Conservation (phyloP, 2,329 filamentous ascomycete species). For the Venturia oleaginea region DNA sequence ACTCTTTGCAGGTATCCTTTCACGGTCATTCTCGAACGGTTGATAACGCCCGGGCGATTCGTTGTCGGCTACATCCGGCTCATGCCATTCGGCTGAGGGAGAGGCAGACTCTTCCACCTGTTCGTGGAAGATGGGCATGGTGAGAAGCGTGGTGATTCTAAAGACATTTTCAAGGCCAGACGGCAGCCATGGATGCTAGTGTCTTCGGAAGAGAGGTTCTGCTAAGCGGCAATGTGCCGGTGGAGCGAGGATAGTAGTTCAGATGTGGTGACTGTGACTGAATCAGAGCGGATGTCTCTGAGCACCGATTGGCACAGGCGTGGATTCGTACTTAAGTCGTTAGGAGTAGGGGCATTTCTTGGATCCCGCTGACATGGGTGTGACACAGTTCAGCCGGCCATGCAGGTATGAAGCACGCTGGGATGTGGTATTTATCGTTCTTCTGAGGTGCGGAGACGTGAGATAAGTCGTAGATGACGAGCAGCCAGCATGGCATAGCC, state of each 20-base stretch:
- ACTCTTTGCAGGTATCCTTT: not conserved
- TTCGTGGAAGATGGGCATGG: conserved; percentile 16
- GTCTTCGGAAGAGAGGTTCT: not conserved
- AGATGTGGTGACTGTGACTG: not conserved
- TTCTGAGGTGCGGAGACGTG: not conserved
- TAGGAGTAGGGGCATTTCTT: not conserved
- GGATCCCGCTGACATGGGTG: not conserved
- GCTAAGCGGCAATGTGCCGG: not conserved
- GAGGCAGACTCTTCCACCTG: conserved; percentile 5
- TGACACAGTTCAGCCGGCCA: not conserved
- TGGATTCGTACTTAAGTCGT: not conserved
- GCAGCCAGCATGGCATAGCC: not conserved
- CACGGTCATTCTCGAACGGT: not conserved
- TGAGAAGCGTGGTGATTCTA: not conserved
- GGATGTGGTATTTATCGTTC: not conserved
- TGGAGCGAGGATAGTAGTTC: not conserved
- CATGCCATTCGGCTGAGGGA: not conserved
- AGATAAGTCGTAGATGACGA: not conserved
- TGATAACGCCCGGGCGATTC: not conserved
- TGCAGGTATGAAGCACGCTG: conserved; percentile 1
- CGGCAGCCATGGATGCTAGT: not conserved
- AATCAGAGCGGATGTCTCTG: not conserved
- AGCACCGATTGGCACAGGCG: no score
- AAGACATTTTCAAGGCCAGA: not conserved
- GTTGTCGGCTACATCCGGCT: not conserved